A percentile compares a stretch with the other conserved stretches of the same genome.
Evolutionary conservation across 192 early-diverging fungal genomes (phyloP).

Genomic region (Kappamyces sp.): DNA sequence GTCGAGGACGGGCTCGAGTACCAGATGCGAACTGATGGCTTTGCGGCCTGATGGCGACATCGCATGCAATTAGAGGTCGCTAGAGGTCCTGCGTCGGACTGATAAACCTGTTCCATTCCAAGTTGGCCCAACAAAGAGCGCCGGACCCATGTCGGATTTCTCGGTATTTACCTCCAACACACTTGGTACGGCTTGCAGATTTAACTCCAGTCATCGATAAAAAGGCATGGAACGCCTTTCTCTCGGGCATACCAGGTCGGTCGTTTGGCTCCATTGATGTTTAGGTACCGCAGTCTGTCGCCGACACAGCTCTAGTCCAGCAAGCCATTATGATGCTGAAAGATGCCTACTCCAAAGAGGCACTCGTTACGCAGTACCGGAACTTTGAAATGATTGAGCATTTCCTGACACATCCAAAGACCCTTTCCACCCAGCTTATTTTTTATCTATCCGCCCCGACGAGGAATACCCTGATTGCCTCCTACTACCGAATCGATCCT

Average conservation of each 20-base stretch:
- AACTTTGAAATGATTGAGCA: slow-evolving; percentile 43
- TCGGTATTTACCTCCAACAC: slow-evolving; percentile 5
- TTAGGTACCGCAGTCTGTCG: not conserved
- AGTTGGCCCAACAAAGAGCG: too few relatives aligned
- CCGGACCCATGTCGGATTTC: not conserved
- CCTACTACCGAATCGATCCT: slow-evolving; percentile 43
- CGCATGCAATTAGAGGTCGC: too few relatives aligned
- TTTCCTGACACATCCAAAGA: slow-evolving; percentile 36
- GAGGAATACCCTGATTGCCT: slow-evolving; percentile 30
- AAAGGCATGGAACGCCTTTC: slow-evolving; percentile 19
- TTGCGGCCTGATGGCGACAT: too few relatives aligned
- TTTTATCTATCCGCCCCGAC: slow-evolving; percentile 30
- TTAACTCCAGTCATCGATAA: slow-evolving; percentile 15
- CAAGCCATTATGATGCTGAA: slow-evolving; percentile 3
- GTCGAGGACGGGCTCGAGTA: too few relatives aligned
- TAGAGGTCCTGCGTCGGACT: too few relatives aligned
- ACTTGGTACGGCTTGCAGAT: not conserved
- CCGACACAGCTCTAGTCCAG: not conserved
- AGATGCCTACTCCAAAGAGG: not conserved
- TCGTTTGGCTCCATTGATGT: not conserved
- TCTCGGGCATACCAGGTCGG: slow-evolving; percentile 20
- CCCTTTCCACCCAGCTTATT: slow-evolving; percentile 30
- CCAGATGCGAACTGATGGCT: too few relatives aligned
- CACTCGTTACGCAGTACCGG: slow-evolving; percentile 31
- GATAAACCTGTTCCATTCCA: too few relatives aligned